Evolutionary conservation across 1,284 basidiomycete species (phyloP), one percentile per base, ranked within the genome.

Genomic region (Earliella scabrosa): DNA sequence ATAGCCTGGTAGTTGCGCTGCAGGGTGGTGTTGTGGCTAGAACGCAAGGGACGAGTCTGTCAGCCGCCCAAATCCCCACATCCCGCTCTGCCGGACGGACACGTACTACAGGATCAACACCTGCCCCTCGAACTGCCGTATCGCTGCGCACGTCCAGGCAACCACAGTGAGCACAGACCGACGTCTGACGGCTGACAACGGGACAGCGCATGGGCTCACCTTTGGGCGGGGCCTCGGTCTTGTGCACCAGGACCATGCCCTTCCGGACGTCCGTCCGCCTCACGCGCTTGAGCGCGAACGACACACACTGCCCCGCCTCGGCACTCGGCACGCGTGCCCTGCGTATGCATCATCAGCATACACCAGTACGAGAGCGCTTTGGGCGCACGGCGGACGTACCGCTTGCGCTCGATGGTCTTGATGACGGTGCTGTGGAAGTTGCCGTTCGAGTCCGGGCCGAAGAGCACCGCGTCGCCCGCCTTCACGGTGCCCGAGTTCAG

Each of bases 261-360:
- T 98, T 99, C 55, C 97, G 81, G 8, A 98, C 88, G 43, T 89
- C 86, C 7, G 86, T 82, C 50, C 93, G 78, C 48, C 91, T 83
- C 58, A 97, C 88, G 48, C 94, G 83, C 78, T 99, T 99, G 24
- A 99, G 76, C 4, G 96, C 97, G 53, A 98, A 81, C 23, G 93
- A 93, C 9, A 98, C 95, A 54, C 92, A 94, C 74, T 99, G 97
- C 1, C 97, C 97, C 0, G 97, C 97, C 63, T 95, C 93, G 0
- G 93, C 97, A 10, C 82, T 82, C 24, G 82, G 82, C 8, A 99
- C 95, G 49, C 88, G 82, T 26, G 93, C 94, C 36, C 93, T 90
- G 45, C 21, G 14, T 16, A 50, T 55, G 26, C 32, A 23, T 45
- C 35, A 35, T 46, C 27, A 50, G 47, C 32, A 50, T 51, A 46